A percentile compares a stretch with the other conserved stretches of the same genome.
phyloP scores from a whole-genome alignment of 805 yeast genomes.

The Candida boleticola region DNA sequence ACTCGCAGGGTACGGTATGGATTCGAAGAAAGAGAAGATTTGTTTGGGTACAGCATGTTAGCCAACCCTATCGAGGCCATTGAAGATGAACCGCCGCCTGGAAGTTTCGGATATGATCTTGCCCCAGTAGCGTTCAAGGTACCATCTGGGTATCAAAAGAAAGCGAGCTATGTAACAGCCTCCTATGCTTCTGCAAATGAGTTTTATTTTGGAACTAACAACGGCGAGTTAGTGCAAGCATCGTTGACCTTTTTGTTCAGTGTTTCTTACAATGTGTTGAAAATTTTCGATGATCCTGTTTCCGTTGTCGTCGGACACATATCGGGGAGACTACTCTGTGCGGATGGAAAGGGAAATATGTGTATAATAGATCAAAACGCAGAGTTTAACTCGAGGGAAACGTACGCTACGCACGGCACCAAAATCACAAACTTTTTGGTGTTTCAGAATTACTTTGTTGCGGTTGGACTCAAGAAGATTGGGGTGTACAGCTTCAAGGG shows the following conservation, averaged over 20 bases:
- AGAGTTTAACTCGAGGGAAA: background rate
- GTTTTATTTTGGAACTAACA: background rate
- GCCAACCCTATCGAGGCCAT: background rate
- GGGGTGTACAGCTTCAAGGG: background rate
- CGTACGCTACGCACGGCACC: background rate
- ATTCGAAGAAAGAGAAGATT: background rate
- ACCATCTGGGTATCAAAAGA: background rate
- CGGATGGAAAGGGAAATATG: background rate
- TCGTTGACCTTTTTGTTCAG: too few relatives aligned
- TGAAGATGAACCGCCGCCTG: background rate
- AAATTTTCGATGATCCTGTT: background rate
- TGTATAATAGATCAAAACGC: background rate
- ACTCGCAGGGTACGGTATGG: background rate
- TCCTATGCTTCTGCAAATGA: background rate
- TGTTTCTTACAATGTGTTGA: background rate
- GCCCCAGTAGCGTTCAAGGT: background rate
- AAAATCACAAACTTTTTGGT: background rate
- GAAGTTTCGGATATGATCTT: background rate
- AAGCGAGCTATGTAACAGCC: background rate
- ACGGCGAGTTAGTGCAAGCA: background rate
- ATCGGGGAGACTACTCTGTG: background rate
- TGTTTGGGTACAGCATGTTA: background rate
- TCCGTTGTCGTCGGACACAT: background rate
- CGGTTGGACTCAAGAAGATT: background rate
- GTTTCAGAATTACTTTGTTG: background rate